These are phyloP conservation scores for Cyberlindnera meyerae DNA, from an alignment of 805 yeast genomes.

Conservation along the genomic window DNA sequence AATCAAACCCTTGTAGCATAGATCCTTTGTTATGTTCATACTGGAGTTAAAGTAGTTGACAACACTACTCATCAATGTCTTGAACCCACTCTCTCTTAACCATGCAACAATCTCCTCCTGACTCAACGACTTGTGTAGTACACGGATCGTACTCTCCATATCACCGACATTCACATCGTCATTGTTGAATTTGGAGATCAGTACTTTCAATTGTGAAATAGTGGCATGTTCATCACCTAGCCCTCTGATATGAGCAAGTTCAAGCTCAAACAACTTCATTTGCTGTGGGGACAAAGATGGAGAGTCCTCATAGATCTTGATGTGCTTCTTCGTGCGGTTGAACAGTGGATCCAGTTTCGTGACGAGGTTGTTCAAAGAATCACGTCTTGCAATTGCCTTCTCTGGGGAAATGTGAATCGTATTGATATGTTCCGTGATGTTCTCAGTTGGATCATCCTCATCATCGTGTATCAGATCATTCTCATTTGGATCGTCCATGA, in stretches of 20 bases:
- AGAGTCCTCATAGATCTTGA: conserved; percentile 24
- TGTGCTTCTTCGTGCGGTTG: conserved; percentile 14
- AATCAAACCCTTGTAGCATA: conserved; percentile 25
- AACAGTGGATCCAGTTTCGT: conserved; percentile 24
- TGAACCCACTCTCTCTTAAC: conserved; percentile 20
- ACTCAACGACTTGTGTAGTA: conserved; percentile 15
- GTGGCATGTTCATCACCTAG: conserved; percentile 9
- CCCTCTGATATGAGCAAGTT: conserved; percentile 10
- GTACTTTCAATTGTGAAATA: conserved; percentile 6
- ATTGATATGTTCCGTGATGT: conserved; percentile 19
- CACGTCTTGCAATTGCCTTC: conserved; percentile 16
- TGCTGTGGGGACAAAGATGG: conserved; percentile 3
- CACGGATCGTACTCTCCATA: conserved; percentile 17
- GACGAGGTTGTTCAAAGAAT: conserved; percentile 19
- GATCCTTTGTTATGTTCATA: conserved; percentile 18
- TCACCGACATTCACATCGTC: conserved; percentile 14
- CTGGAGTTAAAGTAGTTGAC: conserved; percentile 21
- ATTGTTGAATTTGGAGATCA: conserved; percentile 9
- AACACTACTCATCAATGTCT: conserved; percentile 9
- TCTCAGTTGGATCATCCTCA: conserved; percentile 19
- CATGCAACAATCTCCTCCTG: conserved; percentile 13
- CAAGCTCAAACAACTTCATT: conserved; percentile 19
- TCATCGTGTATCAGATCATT: conserved; percentile 13
- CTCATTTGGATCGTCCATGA: conserved; percentile 16
- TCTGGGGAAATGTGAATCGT: conserved; percentile 25